Evolutionary conservation across 2,329 filamentous ascomycete genomes (phyloP).

Genomic region (Fusarium staphyleae): DNA sequence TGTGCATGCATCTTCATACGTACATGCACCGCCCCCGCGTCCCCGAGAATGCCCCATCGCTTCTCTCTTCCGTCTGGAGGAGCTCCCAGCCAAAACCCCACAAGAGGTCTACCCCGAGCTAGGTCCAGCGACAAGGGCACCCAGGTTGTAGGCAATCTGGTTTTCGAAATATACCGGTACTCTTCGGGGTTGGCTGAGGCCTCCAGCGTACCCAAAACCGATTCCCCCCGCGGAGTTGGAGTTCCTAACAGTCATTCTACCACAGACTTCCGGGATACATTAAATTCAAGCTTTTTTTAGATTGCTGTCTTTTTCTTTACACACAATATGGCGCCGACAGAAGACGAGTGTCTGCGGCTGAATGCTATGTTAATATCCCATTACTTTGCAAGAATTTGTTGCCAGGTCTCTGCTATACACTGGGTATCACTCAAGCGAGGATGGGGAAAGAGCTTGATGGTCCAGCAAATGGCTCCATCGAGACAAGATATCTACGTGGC

Average conservation of each 20-base stretch:
- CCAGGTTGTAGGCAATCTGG: slow-evolving; percentile 2
- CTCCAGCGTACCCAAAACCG: slow-evolving; percentile 20
- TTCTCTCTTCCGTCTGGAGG: slow-evolving; percentile 15
- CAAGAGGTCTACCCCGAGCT: slow-evolving; percentile 15
- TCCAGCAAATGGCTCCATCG: neutral
- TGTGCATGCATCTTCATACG: slow-evolving; percentile 6
- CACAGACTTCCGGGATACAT: no score
- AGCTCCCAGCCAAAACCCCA: slow-evolving; percentile 8
- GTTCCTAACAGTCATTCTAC: no score
- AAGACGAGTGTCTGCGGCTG: no score
- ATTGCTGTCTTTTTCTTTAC: no score
- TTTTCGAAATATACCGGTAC: neutral
- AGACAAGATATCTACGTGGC: neutral
- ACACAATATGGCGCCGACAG: no score
- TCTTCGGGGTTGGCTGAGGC: slow-evolving; percentile 15
- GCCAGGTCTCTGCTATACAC: neutral
- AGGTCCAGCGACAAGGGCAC: slow-evolving; percentile 17
- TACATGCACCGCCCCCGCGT: slow-evolving; percentile 20
- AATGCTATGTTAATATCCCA: no score
- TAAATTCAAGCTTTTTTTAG: no score
- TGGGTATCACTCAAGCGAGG: slow-evolving; percentile 1
- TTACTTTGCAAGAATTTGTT: neutral
- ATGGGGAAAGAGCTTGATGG: neutral
- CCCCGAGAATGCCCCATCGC: slow-evolving; percentile 12
- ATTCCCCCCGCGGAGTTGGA: no score